Base-by-base conservation (phyloP, 2,329 filamentous ascomycete species). In the Aspergillus spinulosporus region DNA sequence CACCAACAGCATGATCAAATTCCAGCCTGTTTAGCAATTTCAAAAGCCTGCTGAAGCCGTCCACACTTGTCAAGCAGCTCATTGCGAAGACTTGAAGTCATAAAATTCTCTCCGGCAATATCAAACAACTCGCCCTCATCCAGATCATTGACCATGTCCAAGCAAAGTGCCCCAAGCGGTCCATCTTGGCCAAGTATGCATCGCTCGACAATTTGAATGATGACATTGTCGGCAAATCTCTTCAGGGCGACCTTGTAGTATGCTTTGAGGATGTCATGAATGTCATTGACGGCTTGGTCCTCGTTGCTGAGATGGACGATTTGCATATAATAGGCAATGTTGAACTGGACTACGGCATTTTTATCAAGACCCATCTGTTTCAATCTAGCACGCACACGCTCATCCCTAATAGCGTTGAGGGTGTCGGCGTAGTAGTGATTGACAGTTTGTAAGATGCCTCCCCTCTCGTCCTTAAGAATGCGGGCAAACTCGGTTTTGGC, bases 181-280 rank as follows among this genome's bases (percentile, higher is more conserved):
- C 81, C 80, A 0, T 74, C 61, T 0, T 74, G 61, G 0, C 80
- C 78, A 0, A 88, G 69, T 0, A 89, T 73, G 49, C 77, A 76
- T 60, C 84, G 71, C 42, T 82, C 79, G 1, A 82, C 72, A 0
- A 79, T 82, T 58, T 88, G 86, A 53, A 80, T 77, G 60, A 78
- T 82, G 2, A 89, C 68, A 1, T 76, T 80, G 63, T 89, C 86
- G 2, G 85, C 77, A 56, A 89, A 87, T 0, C 84, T 80, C 64
- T 82, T 82, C n/a, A 77, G 75, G 0, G 84, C 77, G 1, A 88
- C 80, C 32, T 82, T 78, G 72, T 89, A 89, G 68, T 86, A 89
- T 1, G 80, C 76, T 29, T 77, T 68, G 0, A 89, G 73, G 0
- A 82, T 80, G 54, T 89, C 82, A 51, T 88, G 83, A 3, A 89